Conservation (phyloP, 768 basidiomycete species). For the Boletus sensibilis region DNA sequence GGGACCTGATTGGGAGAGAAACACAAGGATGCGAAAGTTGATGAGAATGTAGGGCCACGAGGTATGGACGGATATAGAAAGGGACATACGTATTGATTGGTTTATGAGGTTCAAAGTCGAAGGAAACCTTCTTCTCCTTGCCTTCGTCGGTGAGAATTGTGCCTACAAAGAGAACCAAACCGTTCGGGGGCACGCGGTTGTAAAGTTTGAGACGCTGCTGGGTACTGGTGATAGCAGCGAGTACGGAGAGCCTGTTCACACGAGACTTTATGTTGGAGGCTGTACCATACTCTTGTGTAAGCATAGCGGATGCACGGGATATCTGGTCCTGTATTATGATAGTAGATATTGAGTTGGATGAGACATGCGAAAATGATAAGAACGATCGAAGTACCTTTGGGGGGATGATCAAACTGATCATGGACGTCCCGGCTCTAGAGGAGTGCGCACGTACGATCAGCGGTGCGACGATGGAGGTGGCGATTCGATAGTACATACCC, state of each 20-base stretch:
- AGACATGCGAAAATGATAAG: constrained; percentile 4
- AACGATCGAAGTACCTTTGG: constrained; percentile 63
- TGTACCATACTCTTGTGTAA: constrained; percentile 97
- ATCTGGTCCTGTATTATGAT: constrained; percentile 74
- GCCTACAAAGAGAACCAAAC: constrained; percentile 95
- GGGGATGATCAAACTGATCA: constrained; percentile 97
- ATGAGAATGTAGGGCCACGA: background rate
- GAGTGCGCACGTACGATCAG: constrained; percentile 25
- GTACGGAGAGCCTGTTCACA: constrained; percentile 94
- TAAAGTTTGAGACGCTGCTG: constrained; percentile 97
- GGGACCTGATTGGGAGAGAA: constrained; percentile 54
- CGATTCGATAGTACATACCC: constrained; percentile 26
- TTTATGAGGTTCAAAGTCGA: constrained; percentile 98
- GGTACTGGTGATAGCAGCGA: constrained; percentile 97
- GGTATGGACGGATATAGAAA: background rate
- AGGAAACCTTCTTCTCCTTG: constrained; percentile 99
- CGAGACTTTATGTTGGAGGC: constrained; percentile 99
- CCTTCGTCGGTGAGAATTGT: constrained; percentile 98
- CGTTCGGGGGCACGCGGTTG: constrained; percentile 94
- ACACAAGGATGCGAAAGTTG: background rate
- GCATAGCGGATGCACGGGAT: constrained; percentile 90
- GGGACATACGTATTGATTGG: constrained; percentile 91
- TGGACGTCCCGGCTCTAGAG: constrained; percentile 88
- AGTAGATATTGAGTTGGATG: background rate
- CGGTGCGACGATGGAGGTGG: background rate